phyloP scores from a whole-genome alignment of 2,329 filamentous ascomycete genomes.

The Xylaria sp. region DNA sequence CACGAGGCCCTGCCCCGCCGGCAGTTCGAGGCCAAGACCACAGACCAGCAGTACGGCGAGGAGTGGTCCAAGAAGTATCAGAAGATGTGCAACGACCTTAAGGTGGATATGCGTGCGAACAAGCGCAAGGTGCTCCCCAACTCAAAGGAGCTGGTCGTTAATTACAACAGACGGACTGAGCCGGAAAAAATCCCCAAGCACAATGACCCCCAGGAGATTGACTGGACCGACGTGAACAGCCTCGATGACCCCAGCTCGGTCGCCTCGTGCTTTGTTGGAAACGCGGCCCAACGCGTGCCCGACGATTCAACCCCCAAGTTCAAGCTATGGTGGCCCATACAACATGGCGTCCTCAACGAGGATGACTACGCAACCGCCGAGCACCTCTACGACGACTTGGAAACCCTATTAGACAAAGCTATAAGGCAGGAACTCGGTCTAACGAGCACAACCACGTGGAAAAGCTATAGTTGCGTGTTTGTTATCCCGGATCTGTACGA shows the following conservation, averaged over 20 bases:
- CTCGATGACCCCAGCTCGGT: constrained; percentile 71
- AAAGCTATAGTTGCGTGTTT: constrained; percentile 94
- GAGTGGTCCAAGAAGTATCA: constrained; percentile 81
- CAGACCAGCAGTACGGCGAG: constrained; percentile 87
- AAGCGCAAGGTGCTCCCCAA: constrained; percentile 97
- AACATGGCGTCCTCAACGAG: constrained; percentile 88
- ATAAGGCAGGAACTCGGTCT: constrained; percentile 86
- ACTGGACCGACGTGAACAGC: constrained; percentile 87
- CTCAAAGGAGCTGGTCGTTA: constrained; percentile 93
- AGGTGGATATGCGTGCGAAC: constrained; percentile 88
- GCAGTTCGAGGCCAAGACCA: constrained; percentile 68
- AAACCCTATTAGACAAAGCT: constrained; percentile 85
- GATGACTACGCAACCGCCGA: constrained; percentile 84
- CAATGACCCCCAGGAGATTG: constrained; percentile 91
- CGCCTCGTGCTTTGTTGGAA: constrained; percentile 78
- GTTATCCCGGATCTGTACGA: constrained; percentile 98
- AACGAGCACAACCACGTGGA: constrained; percentile 80
- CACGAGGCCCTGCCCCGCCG: constrained; percentile 79
- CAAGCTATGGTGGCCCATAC: constrained; percentile 92
- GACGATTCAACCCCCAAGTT: constrained; percentile 90
- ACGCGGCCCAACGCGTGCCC: constrained; percentile 84
- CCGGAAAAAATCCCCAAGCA: constrained; percentile 91
- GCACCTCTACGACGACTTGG: constrained; percentile 85
- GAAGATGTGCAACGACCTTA: constrained; percentile 86
- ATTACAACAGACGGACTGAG: constrained; percentile 87